phyloP scores from a whole-genome alignment of 805 yeast genomes.

The Barnettozyma sucrosica region DNA sequence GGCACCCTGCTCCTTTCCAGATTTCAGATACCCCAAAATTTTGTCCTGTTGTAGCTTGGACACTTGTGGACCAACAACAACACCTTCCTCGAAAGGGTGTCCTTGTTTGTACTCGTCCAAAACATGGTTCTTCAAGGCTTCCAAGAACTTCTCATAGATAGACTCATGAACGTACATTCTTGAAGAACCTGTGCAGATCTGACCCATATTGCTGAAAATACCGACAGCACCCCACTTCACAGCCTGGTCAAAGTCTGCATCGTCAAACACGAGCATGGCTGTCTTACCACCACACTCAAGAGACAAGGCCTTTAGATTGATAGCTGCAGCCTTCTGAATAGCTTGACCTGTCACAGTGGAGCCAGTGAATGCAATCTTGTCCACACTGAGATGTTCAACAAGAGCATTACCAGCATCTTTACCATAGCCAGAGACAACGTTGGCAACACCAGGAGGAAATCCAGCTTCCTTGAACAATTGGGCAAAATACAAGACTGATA shows the following conservation, averaged over 20 bases:
- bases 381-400: conserved; percentile 39
- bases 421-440: conserved; percentile 41
- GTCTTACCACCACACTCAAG: conserved; percentile 52
- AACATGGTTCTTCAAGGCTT: conserved; percentile 32
- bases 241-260: conserved; percentile 42
- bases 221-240: conserved; percentile 49
- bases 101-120: conserved; percentile 37
- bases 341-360: conserved; percentile 44
- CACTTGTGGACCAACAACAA: conserved; percentile 50
- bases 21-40: conserved; percentile 39
- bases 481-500: conserved; percentile 39
- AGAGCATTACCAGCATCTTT: conserved; percentile 40
- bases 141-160: conserved; percentile 44
- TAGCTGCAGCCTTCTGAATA: conserved; percentile 37
- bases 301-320: conserved; percentile 41
- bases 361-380: conserved; percentile 52
- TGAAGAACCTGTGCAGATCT: conserved; percentile 61
- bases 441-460: conserved; percentile 46
- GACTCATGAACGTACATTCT: conserved; percentile 52
- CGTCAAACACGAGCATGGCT: conserved; percentile 41
- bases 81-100: conserved; percentile 37
- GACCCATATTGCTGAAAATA: conserved; percentile 57
- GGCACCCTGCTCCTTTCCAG: conserved; percentile 51
- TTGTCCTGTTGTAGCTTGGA: conserved; percentile 44
- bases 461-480: conserved; percentile 39